These are phyloP conservation scores for Chaetothyriales sp. DNA, from an alignment of 2,329 filamentous ascomycete genomes.

Conservation along the genomic window DNA sequence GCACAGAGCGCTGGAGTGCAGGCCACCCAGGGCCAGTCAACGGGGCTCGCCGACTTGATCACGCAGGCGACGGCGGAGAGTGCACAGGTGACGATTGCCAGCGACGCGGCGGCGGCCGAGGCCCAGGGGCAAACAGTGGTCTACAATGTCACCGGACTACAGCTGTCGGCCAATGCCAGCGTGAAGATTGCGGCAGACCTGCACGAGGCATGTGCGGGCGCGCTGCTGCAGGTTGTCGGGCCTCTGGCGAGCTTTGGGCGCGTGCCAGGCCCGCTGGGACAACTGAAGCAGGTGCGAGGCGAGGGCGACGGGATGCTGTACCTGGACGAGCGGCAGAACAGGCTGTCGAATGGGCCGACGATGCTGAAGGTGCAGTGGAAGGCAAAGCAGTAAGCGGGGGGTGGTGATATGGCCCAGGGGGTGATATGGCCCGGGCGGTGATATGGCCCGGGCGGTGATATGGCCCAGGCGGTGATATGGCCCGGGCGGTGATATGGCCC, in stretches of 20 bases:
- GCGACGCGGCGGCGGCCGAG: neutral
- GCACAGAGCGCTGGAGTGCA: neutral
- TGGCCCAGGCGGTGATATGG: too few relatives aligned
- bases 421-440: too few relatives aligned
- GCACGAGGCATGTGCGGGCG: neutral
- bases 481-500: too few relatives aligned
- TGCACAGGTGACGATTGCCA: neutral
- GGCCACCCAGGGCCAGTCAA: neutral
- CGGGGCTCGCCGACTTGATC: neutral
- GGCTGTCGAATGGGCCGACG: neutral
- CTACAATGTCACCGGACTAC: neutral
- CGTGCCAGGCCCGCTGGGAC: neutral
- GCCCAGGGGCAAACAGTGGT: neutral
- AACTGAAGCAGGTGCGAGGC: neutral
- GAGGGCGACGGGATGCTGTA: neutral
- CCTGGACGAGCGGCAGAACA: neutral
- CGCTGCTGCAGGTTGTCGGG: neutral
- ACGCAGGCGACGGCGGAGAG: neutral
- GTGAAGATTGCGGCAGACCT: neutral
- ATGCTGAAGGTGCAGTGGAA: neutral
- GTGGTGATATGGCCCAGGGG: too few relatives aligned
- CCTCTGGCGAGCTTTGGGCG: neutral
- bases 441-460: too few relatives aligned
- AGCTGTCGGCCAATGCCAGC: neutral
- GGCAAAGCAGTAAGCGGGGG: neutral